Percentiles rank a stretch among this genome's conserved stretches.
These are phyloP conservation scores for Aspergillus sp. DNA, from an alignment of 2,329 filamentous ascomycete species.

Conservation along the genomic window DNA sequence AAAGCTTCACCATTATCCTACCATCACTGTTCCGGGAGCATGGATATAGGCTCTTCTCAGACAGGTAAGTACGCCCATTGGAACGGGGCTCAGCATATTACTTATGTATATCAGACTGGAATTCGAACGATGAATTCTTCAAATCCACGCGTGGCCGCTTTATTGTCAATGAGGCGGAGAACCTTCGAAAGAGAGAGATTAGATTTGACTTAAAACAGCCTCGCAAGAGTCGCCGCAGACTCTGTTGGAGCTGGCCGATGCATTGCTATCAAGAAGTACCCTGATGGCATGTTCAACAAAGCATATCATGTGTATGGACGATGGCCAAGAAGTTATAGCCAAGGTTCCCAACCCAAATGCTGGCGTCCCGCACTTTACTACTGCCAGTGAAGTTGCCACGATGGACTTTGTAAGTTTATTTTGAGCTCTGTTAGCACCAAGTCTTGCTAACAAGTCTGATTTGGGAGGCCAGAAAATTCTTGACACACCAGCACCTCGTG, in stretches of 20 bases:
- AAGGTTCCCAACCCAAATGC: conserved; percentile 37
- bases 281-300: conserved; percentile 35
- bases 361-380: conserved; percentile 27
- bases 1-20: conserved; percentile 8
- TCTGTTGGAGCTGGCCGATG: conserved; percentile 19
- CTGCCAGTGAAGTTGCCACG: conserved; percentile 42
- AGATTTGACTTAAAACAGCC: conserved; percentile 24
- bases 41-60: conserved; percentile 14
- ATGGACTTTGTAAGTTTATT: conserved; percentile 22
- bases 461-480: conserved; percentile 25
- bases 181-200: conserved; percentile 23
- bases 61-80: conserved; percentile 15
- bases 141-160: conserved; percentile 32
- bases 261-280: conserved; percentile 22
- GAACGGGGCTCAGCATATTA: conserved; percentile 13
- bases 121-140: conserved; percentile 28
- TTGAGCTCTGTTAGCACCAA: neutral
- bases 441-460: conserved; percentile 15
- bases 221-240: conserved; percentile 22
- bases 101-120: conserved; percentile 27
- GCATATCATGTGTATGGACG: conserved; percentile 30
- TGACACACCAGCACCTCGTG: conserved; percentile 20
- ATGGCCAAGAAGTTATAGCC: conserved; percentile 32
- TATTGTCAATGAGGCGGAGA: conserved; percentile 25
- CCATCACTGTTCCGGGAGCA: conserved; percentile 3